These are phyloP conservation scores for Phoma sp. DNA, from an alignment of 2,329 filamentous ascomycete genomes.

Conservation along the genomic window DNA sequence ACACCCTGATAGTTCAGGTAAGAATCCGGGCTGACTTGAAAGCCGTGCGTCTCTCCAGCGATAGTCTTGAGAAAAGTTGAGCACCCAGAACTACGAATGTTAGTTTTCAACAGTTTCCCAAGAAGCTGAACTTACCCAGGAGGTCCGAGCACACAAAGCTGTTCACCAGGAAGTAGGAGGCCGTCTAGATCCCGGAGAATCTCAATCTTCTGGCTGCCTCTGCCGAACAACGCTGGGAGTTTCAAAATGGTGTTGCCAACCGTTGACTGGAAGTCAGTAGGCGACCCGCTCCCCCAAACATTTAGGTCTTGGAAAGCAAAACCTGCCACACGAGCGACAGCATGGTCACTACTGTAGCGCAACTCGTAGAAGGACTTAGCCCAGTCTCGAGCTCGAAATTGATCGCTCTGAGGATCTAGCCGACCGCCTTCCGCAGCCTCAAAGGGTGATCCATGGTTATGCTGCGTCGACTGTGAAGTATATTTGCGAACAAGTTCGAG, in stretches of 20 bases:
- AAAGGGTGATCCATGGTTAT: conserved; percentile 43
- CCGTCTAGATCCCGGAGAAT: conserved; percentile 73
- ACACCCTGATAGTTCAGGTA: conserved; percentile 84
- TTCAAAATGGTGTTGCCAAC: conserved; percentile 67
- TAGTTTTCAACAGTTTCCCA: too few species aligned
- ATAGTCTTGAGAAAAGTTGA: conserved; percentile 84
- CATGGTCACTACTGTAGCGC: conserved; percentile 54
- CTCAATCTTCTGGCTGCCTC: conserved; percentile 63
- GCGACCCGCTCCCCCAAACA: conserved; percentile 70
- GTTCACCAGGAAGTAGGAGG: conserved; percentile 71
- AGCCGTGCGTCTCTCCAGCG: conserved; percentile 80
- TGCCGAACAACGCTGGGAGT: conserved; percentile 61
- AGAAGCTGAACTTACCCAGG: conserved; percentile 51
- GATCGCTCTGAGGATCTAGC: conserved; percentile 52
- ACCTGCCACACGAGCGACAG: conserved; percentile 63
- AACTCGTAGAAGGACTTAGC: conserved; percentile 56
- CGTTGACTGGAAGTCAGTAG: conserved; percentile 72
- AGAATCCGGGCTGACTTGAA: conserved; percentile 72
- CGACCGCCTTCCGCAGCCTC: conserved; percentile 46
- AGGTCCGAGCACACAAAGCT: conserved; percentile 75
- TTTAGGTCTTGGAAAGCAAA: conserved; percentile 70
- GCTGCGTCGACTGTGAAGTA: conserved; percentile 47
- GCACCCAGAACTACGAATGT: conserved; percentile 63
- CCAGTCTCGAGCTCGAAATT: conserved; percentile 55
- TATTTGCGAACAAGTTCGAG: conserved; percentile 50